These are phyloP conservation scores for Paracorniculantispora psalliotae DNA, from an alignment of 2,329 filamentous ascomycete species.

Conservation along the genomic window DNA sequence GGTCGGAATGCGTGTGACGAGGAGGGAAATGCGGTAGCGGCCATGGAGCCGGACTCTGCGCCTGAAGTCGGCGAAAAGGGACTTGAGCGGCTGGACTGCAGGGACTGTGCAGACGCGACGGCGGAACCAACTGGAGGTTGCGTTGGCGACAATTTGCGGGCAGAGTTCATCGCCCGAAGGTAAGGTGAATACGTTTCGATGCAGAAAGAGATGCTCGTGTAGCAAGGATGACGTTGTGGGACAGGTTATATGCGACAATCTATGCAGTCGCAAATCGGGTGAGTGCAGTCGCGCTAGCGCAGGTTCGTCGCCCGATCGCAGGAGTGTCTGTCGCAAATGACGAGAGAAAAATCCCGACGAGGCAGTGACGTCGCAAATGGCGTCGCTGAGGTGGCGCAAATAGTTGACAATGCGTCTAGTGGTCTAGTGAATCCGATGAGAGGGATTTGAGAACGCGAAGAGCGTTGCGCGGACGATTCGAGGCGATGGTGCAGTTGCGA, in stretches of 20 bases:
- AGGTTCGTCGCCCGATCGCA: neutral
- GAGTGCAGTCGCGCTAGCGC: constrained; percentile 2
- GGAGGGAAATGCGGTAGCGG: constrained; percentile 36
- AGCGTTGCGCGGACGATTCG: neutral
- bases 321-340: neutral
- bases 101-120: constrained; percentile 22
- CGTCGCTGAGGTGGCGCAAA: neutral
- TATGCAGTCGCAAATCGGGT: neutral
- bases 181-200: constrained; percentile 21
- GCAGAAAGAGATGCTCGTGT: neutral
- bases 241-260: neutral
- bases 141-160: constrained; percentile 18
- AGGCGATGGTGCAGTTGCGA: neutral
- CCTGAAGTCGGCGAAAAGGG: constrained; percentile 27
- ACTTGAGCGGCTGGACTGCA: constrained; percentile 27
- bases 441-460: neutral
- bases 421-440: neutral
- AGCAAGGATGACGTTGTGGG: neutral
- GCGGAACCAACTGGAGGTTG: constrained; percentile 21
- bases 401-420: neutral
- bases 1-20: constrained; percentile 36
- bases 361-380: neutral
- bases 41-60: constrained; percentile 32
- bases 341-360: neutral
- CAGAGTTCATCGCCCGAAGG: constrained; percentile 27